phyloP scores from a whole-genome alignment of 805 yeast genomes.

The Starmerella riodocensis region DNA sequence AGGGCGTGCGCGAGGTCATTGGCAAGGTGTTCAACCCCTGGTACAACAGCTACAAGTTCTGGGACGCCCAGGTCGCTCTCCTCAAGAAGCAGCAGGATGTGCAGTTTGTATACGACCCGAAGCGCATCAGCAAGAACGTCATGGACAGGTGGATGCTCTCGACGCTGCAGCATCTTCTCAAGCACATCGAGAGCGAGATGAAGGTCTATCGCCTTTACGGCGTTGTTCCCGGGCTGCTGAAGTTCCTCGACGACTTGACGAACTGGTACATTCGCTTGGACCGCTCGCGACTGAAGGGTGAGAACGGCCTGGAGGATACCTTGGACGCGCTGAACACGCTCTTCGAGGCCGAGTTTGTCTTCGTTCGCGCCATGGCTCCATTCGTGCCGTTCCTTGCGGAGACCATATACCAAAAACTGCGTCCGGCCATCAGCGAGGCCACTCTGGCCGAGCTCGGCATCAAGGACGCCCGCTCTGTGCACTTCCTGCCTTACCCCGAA shows the following conservation, averaged over 20 bases:
- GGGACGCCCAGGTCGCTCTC: conserved; percentile 83
- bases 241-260: conserved; percentile 84
- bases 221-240: conserved; percentile 83
- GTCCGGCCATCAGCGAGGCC: conserved; percentile 34
- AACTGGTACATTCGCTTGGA: conserved; percentile 98
- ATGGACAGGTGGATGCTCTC: conserved; percentile 98
- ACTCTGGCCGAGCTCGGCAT: conserved; percentile 24
- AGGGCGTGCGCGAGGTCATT: conserved; percentile 96
- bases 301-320: conserved; percentile 73
- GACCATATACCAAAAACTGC: conserved; percentile 67
- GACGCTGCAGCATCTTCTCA: conserved; percentile 81
- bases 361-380: conserved; percentile 95
- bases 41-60: conserved; percentile 96
- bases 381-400: conserved; percentile 95
- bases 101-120: conserved; percentile 61
- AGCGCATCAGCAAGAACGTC: conserved; percentile 59
- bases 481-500: conserved; percentile 80
- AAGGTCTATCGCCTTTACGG: conserved; percentile 77
- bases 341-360: conserved; percentile 76
- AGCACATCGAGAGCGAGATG: conserved; percentile 84
- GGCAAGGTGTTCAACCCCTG: conserved; percentile 93
- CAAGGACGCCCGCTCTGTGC: conserved; percentile 62
- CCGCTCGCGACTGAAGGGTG: conserved; percentile 96
- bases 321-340: conserved; percentile 77
- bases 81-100: conserved; percentile 60